Base-by-base conservation (phyloP, 768 basidiomycete genomes). In the Mycena vitilis region DNA sequence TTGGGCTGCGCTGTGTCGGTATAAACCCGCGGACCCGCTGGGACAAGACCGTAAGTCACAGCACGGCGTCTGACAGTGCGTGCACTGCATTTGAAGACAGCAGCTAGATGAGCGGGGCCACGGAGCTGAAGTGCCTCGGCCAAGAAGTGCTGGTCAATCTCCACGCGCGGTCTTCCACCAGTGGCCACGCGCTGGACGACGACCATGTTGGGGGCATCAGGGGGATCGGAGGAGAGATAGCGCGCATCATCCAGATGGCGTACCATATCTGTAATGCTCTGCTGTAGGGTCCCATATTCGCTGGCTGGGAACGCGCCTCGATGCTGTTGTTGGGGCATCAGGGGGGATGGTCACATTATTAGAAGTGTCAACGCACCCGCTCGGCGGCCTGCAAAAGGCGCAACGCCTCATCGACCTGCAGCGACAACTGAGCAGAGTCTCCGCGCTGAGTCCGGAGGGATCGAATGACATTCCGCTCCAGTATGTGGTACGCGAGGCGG, bases 111-210 rank as follows among this genome's bases (percentile, higher is more conserved):
- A 20, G 47, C 25, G 2, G 38, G 30, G 11, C 55, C 30, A 2
- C 67, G 55, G 12, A 81, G 58, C 0, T 71, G 53, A 13, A 79
- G 62, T 0, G 80, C 80, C 12, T 78, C 77, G 0, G 53, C 40
- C 0, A 75, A 63, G 49, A 78, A 74, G 6, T 3, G 54, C 1
- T 66, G 74, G 55, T 79, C 68, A 22, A 79, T 76, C 15, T 75
- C 66, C 1, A 75, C 36, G 4, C 68, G 60, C 6, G 78, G 78
- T 1, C 66, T 61, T 3, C 55, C 52, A 5, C 75, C 72, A 8
- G 75, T 75, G 13, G 69, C 36, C 16, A 56, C 37, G 2, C 60
- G 36, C n/a, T 37, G n/a, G 13, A 56, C 44, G 18, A 68, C 36
- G 10, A 62, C 53, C 20, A 65, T 23, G 20, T 56, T 22, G 18